Base-by-base conservation (phyloP, 352 stramenopile genomes). In the Globisporangium nunn region DNA sequence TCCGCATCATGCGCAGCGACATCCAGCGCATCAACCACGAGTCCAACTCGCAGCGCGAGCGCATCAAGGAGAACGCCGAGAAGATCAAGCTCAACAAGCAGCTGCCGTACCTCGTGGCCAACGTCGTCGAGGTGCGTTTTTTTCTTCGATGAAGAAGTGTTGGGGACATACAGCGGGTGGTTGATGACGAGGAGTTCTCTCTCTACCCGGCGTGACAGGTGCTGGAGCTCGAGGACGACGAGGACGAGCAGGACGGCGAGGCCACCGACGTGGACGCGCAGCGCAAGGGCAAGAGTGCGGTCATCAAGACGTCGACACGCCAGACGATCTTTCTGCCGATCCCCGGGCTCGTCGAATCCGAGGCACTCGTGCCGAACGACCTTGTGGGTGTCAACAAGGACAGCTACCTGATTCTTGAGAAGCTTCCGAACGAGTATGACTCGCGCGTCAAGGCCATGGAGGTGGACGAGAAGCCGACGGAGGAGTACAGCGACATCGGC, bases 51-150 rank as follows among this genome's bases (percentile, higher is more conserved):
- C 95, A 98, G 67, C 78, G 74, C 17, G 93, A 98, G 52, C 81
- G 92, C 17, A 98, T 99, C 72, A 97, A 97, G 63, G 96, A 99
- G 66, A 99, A 99, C 77, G 97, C 98, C 73, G 97, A 99, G 69
- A 99, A 99, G 69, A 94, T 99, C 61, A 99, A 99, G 75, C 73
- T 99, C 30, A 99, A 99, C 79, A 99, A 98, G 69, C 95, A 99
- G 74, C 71, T 99, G 50, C 97, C 97, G 28, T 99, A 98, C 67
- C 74, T 99, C 3, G 97, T 99, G n/a, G 96, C 91, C 43, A 99
- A 99, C 80, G 94, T 99, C 30, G 93, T 99, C 15, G 97, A 99
- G 72, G 71, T 97, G 15, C 52, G 73, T 15, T 31, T 45, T 18
- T 45, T 12, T 45, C 23, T 23, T 23, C 23, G 23, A 23, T 23